Percentiles rank a stretch among this genome's conserved stretches.
phyloP scores from a whole-genome alignment of 2,329 filamentous ascomycete genomes.

The Cercospora sesami region DNA sequence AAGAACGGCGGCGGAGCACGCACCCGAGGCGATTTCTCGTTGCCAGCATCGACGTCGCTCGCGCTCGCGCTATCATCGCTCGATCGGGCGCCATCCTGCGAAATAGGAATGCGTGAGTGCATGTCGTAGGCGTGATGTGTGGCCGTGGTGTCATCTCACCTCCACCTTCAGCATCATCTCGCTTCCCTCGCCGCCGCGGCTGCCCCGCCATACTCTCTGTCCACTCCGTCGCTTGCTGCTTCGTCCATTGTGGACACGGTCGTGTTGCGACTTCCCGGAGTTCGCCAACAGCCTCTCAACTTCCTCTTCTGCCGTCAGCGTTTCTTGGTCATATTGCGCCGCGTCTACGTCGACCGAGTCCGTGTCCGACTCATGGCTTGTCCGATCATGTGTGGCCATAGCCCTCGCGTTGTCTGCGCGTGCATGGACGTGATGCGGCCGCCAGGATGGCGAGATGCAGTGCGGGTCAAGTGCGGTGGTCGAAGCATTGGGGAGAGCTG shows the following conservation, averaged over 20 bases:
- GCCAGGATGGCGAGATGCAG: background rate
- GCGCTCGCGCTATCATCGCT: slow-evolving; percentile 38
- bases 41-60: slow-evolving; percentile 50
- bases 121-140: background rate
- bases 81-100: slow-evolving; percentile 58
- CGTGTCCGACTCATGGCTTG: slow-evolving; percentile 8
- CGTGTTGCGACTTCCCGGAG: slow-evolving; percentile 26
- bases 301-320: slow-evolving; percentile 51
- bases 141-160: background rate
- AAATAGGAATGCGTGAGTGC: background rate
- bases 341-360: slow-evolving; percentile 11
- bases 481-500: background rate
- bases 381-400: background rate
- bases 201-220: slow-evolving; percentile 47
- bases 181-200: slow-evolving; percentile 63
- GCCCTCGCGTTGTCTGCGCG: background rate
- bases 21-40: slow-evolving; percentile 42
- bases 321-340: slow-evolving; percentile 39
- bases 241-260: background rate
- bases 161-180: slow-evolving; percentile 90
- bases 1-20: background rate
- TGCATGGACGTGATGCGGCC: background rate
- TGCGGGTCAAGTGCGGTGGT: background rate
- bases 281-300: slow-evolving; percentile 45
- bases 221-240: slow-evolving; percentile 28